Evolutionary conservation across 1,284 basidiomycete genomes (phyloP), one percentile per base, ranked within the genome.

Genomic region (Ceratorhiza oryzae-sativae): DNA sequence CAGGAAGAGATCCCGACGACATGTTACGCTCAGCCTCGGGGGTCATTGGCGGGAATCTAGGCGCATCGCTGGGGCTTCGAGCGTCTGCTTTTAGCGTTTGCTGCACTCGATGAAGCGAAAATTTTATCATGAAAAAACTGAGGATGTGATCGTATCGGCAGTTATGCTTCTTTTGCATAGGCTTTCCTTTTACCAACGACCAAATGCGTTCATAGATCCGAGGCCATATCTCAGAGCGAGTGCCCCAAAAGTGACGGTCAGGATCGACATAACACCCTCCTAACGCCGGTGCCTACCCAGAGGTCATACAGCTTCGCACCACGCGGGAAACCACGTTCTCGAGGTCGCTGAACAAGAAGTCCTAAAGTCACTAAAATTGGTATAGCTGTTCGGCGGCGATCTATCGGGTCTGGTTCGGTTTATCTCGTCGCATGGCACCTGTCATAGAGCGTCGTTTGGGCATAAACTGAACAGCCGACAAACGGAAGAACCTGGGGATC

Each of bases 271-370:
- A 30, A 2, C 51, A 55, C 8, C 25, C 36, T 34, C 15, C 48
- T 4, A 25, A 18, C 27, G 30, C 18, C 27, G 51, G 51, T 34
- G 27, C 27, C 30, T 12, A 2, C 5, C 10, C 13, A 32, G 3
- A 12, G 27, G 13, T 30, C 51, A 45, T 25, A 18, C 36, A 60
- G 9, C 42, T 61, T 41, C 59, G 41, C 59, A 27, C 63, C 63
- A 67, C 49, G 63, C 49, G 63, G 51, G 49, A 42, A 59, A 27
- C 23, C 3, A 13, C 32, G 34, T 48, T 67, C 63, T 45, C 49
- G 49, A 45, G 63, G 27, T 20, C 48, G 18, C 42, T 67, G 49
- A 67, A 67, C 63, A 67, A 55, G 63, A 67, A 67, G 63, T 1
- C 27, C 2, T 3, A 25, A 34, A 41, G 39, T 6, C 23, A 41